Base-by-base conservation (phyloP, 805 yeast genomes). In the Pichia cephalocereana region DNA sequence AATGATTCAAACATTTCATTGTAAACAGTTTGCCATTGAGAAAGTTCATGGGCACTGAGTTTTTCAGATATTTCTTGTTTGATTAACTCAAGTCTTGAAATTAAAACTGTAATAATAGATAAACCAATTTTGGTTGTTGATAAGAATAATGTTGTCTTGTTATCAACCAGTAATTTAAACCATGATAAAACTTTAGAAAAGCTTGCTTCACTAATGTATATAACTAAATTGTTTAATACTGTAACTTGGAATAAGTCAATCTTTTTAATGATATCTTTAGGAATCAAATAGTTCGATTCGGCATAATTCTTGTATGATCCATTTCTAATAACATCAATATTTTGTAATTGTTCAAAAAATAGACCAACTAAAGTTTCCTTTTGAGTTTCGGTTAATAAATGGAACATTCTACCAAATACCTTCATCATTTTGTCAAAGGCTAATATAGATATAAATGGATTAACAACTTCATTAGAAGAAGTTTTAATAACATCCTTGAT, bases 11-110 rank as follows among this genome's bases (percentile, higher is more conserved):
- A 91, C 50, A 91, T 70, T 56, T 79, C 81, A 64, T 87, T 95
- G 64, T 91, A 91, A 48, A 87, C 80, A 46, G 75, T 72, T 41
- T 83, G 75, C 97, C 97, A 90, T 57, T 73, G 79, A 5, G 79
- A 72, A 50, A 78, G 64, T 57, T 77, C 83, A 38, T 76, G 75
- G 5, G 77, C 80, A 37, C 72, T 71, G 54, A 66, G 77, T 55
- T 62, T 69, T 62, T 52, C 52, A 3, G 62, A 43, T 28, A 80
- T 81, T 61, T 90, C 96, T 63, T 95, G 96, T 60, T 83, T 83
- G 59, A 91, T 84, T 58, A 90, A 77, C 65, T 91, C 97, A 34
- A 96, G 91, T 59, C 96, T 80, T 6, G 96, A 87, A 49, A 90
- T 80, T 53, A 91, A 71, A n/a, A 95, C 86, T 0, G 97, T 91